Base-by-base conservation (phyloP, 345 rosid genomes). In the Murraya paniculata region DNA sequence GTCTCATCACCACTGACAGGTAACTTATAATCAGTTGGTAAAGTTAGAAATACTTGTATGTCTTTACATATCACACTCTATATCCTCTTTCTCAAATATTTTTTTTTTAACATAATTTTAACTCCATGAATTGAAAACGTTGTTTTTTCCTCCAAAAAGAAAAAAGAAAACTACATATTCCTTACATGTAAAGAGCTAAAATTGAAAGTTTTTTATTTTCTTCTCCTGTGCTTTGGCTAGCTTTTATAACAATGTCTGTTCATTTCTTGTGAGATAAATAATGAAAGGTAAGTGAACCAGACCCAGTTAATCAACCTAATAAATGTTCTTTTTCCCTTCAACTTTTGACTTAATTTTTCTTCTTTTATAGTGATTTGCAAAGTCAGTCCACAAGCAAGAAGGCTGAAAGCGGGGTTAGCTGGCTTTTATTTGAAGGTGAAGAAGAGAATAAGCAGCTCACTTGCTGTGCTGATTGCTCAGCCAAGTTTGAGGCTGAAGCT, bases 1-100 rank as follows among this genome's bases (percentile, higher is more conserved):
- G 90, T 89, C 95, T 93, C 73, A 81, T 86, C 88, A 79, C 89
- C 70, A 78, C 89, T 73, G 89, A 92, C 85, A 90, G 98, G 98
- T 95, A 87, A 88, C 57, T 53, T 18, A 53, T 53, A 68, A 59
- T 58, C 62, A 27, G 59, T 38, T 57, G 19, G 68, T 81, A 45
- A 79, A 80, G 75, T 76, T 82, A 48, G 48, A 77, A 55, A 69
- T 75, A 38, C 59, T 64, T 73, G 69, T 50, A 62, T 55, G 30
- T 48, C 30, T 67, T 55, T 75, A 27, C 60, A 45, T 22, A 41
- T 50, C 39, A 16, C 7, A 18, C 13, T 24, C 50, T 33, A 61
- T 74, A 28, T 41, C 35, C 33, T 22, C 27, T 31, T 53, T 78
- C 73, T 35, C 10, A 45, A 70, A 18, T 70, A 18, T 7, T 19